These are phyloP conservation scores for Stellera chamaejasme DNA, from an alignment of 345 rosid species.

Conservation along the genomic window DNA sequence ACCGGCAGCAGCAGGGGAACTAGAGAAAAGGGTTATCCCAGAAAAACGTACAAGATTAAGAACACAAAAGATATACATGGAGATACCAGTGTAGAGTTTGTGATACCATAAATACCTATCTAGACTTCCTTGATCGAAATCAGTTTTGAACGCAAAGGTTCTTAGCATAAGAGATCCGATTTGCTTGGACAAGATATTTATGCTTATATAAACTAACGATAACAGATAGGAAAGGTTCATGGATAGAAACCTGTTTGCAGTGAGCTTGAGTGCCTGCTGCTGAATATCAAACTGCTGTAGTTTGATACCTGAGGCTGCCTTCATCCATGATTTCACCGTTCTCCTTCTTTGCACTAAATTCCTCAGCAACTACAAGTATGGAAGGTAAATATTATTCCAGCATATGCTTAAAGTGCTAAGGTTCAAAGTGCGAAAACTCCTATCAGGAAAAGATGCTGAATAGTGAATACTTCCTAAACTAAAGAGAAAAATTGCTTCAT, in stretches of 20 bases:
- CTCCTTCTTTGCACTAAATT: conserved; percentile 81
- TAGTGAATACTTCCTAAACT: too few relatives aligned
- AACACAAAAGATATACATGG: too few relatives aligned
- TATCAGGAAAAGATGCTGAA: neutral
- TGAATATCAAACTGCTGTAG: conserved; percentile 88
- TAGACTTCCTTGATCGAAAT: too few relatives aligned
- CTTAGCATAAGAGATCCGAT: too few relatives aligned
- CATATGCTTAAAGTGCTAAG: neutral
- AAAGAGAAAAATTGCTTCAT: too few relatives aligned
- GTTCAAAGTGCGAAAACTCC: conserved; percentile 4
- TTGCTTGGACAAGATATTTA: too few relatives aligned
- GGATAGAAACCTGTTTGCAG: conserved; percentile 77
- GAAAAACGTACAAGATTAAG: too few relatives aligned
- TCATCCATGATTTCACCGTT: conserved; percentile 82
- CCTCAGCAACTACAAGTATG: conserved; percentile 63
- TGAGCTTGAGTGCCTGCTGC: conserved; percentile 96
- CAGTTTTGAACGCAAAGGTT: too few relatives aligned
- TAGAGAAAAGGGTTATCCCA: too few relatives aligned
- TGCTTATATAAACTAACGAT: neutral
- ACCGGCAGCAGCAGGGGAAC: too few relatives aligned
- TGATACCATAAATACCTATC: too few relatives aligned
- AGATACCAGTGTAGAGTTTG: too few relatives aligned
- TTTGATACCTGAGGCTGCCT: conserved; percentile 70
- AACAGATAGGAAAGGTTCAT: neutral
- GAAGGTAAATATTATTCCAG: conserved; percentile 12